Base-by-base conservation (phyloP, 768 basidiomycete species). In the Russula sp. region DNA sequence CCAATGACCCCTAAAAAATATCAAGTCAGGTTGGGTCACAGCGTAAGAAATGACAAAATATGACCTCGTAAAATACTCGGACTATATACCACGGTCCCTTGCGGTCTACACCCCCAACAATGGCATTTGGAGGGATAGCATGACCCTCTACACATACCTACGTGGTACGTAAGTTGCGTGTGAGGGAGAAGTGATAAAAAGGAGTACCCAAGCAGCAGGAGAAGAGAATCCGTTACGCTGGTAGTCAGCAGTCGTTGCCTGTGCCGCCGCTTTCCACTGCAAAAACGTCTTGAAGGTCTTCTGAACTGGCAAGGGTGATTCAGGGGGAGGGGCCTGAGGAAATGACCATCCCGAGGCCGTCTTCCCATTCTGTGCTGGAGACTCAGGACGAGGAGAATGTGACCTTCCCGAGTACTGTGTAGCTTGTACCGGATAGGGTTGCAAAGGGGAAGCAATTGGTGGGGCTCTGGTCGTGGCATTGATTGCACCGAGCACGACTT, bases 51-150 rank as follows among this genome's bases (percentile, higher is more conserved):
- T 16, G 30, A 7, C 30, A 34, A 26, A 34, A 55, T 34, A 53
- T 36, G 3, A 67, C 67, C 59, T 69, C 67, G 36, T 69, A 69
- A 38, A 69, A 69, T 6, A 62, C 13, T 24, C 67, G 65, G 28
- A 59, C 67, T n/a, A 69, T 67, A 38, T 61, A 26, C 61, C 60
- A 63, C 14, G 65, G 58, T 9, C 59, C 56, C 30, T 22, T 62
- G 44, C 62, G 65, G 38, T 69, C 67, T 28, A 63, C 51, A 30
- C 67, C 67, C 11, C 61, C 67, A 36, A 69, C 38, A 36, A 69
- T 46, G 28, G 67, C 67, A 56, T 67, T 67, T 18, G 55, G 65
- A 5, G 67, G 67, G 48, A 69, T 55, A 9, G 62, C 42, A 38
- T 59, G 52, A 28, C 67, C 67, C 24, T 67, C 65, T 20, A 63